Evolutionary conservation across 2,329 filamentous ascomycete species (phyloP).

Genomic region (Neocucurbitaria cava): DNA sequence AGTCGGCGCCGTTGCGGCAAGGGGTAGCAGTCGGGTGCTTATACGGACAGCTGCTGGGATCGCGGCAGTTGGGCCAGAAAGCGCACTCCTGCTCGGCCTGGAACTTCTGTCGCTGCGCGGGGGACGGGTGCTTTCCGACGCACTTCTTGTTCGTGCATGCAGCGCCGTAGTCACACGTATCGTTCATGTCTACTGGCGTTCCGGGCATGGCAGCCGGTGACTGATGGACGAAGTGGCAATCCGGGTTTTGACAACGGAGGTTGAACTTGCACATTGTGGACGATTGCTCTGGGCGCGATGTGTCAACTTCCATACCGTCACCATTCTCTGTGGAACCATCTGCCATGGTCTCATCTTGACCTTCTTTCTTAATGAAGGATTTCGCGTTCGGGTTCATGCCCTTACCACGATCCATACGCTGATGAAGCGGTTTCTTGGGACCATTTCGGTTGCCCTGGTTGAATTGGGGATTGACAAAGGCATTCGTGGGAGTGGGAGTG

Average conservation of each 20-base stretch:
- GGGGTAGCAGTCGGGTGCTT: slow-evolving; percentile 85
- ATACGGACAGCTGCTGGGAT: slow-evolving; percentile 80
- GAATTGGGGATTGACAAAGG: slow-evolving; percentile 62
- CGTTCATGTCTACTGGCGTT: slow-evolving; percentile 76
- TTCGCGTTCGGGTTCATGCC: slow-evolving; percentile 61
- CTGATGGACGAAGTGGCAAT: slow-evolving; percentile 94
- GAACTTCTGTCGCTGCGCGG: slow-evolving; percentile 78
- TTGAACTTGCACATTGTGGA: slow-evolving; percentile 89
- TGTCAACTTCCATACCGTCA: slow-evolving; percentile 67
- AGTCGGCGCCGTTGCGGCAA: slow-evolving; percentile 91
- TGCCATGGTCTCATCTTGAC: slow-evolving; percentile 48
- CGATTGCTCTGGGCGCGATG: slow-evolving; percentile 63
- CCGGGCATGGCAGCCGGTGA: slow-evolving; percentile 86
- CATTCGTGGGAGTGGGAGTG: no score
- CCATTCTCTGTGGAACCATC: slow-evolving; percentile 49
- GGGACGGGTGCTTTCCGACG: slow-evolving; percentile 88
- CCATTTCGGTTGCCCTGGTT: slow-evolving; percentile 51
- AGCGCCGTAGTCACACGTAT: slow-evolving; percentile 82
- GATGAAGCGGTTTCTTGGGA: slow-evolving; percentile 70
- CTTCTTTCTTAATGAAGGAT: slow-evolving; percentile 56
- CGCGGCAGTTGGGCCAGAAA: slow-evolving; percentile 91
- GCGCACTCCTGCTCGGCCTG: slow-evolving; percentile 87
- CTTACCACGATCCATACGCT: slow-evolving; percentile 64
- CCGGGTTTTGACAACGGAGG: slow-evolving; percentile 82
- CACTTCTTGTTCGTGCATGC: slow-evolving; percentile 98